Conservation (phyloP, 441 rosid species). For the Erodium chrysanthum region DNA sequence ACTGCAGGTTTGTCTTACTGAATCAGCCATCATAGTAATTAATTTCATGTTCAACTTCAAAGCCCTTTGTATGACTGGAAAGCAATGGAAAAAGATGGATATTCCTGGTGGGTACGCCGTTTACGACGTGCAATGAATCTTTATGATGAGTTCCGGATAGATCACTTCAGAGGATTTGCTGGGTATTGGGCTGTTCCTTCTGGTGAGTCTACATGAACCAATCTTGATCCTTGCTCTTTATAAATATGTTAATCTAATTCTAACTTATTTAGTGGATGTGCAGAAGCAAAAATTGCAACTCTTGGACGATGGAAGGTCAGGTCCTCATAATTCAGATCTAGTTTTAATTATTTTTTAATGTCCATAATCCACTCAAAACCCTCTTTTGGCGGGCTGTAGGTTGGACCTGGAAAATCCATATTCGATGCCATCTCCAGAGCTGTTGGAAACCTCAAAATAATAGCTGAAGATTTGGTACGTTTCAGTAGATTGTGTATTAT, state of each 20-base stretch:
- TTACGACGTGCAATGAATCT: constrained; percentile 61
- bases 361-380: constrained; percentile 21
- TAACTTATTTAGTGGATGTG: constrained; percentile 19
- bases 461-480: constrained; percentile 92
- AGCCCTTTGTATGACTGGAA: constrained; percentile 96
- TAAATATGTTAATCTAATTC: constrained; percentile 15
- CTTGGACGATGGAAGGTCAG: constrained; percentile 86
- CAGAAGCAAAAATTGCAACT: constrained; percentile 80
- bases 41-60: constrained; percentile 21
- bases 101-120: constrained; percentile 84
- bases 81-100: constrained; percentile 76
- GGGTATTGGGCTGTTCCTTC: constrained; percentile 94
- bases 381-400: constrained; percentile 52
- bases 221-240: constrained; percentile 8
- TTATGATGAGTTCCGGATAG: constrained; percentile 83
- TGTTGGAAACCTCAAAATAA: constrained; percentile 63
- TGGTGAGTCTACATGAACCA: constrained; percentile 40
- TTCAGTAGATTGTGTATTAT: constrained; percentile 18
- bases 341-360: constrained; percentile 17
- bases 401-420: constrained; percentile 80
- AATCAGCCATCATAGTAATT: constrained; percentile 14
- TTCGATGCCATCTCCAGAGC: constrained; percentile 67
- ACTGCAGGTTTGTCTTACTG: constrained; percentile 13
- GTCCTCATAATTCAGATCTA: constrained; percentile 14
- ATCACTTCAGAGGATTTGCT: constrained; percentile 96